phyloP scores from a whole-genome alignment of 129 eudicot species.

The Sambucus nigra region DNA sequence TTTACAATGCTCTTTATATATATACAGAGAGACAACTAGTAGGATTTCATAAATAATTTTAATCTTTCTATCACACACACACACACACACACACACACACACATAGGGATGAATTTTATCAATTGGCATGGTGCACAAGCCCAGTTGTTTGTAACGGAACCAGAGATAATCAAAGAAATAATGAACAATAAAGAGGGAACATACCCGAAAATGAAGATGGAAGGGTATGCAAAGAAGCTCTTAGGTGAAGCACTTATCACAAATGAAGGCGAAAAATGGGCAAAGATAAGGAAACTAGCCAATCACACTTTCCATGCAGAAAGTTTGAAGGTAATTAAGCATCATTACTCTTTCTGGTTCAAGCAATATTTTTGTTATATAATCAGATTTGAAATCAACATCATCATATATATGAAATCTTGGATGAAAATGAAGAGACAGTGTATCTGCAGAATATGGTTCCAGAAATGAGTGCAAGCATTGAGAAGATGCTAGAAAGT shows the following conservation, averaged over 20 bases:
- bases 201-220: constrained; percentile 46
- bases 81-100: no score
- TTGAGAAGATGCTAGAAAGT: constrained; percentile 37
- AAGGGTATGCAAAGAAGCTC: constrained; percentile 52
- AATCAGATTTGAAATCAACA: background rate
- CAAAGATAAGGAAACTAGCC: constrained; percentile 58
- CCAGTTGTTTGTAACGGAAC: constrained; percentile 62
- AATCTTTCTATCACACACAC: no score
- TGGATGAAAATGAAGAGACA: background rate
- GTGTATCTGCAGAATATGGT: constrained; percentile 42
- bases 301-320: constrained; percentile 56
- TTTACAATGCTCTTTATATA: no score
- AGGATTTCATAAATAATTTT: no score
- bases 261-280: constrained; percentile 60
- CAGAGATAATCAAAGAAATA: constrained; percentile 50
- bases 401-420: background rate
- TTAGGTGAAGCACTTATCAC: constrained; percentile 65
- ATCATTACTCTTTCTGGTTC: background rate
- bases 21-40: no score
- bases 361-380: background rate
- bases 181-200: constrained; percentile 39
- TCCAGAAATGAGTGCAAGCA: constrained; percentile 41
- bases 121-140: constrained; percentile 63
- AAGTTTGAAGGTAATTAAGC: constrained; percentile 45
- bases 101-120: constrained; percentile 47